phyloP scores from a whole-genome alignment of 2,329 filamentous ascomycete genomes.

The Huntiella abstrusa region DNA sequence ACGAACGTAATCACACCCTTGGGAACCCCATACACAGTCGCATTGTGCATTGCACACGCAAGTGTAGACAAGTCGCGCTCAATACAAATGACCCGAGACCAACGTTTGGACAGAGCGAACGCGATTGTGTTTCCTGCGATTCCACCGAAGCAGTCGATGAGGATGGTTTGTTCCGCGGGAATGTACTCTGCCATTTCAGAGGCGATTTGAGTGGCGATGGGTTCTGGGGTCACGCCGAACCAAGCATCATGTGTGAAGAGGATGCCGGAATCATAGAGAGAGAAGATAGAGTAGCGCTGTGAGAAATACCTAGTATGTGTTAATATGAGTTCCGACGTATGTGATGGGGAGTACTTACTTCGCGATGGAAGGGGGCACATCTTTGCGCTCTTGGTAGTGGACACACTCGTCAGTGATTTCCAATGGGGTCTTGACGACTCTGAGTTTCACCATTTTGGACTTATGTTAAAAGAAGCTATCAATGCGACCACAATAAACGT shows the following conservation, averaged over 20 bases:
- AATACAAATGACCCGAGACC: slow-evolving; percentile 71
- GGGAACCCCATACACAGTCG: slow-evolving; percentile 61
- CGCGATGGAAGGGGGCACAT: slow-evolving; percentile 59
- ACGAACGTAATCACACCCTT: slow-evolving; percentile 64
- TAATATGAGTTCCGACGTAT: neutral
- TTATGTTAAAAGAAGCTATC: too few species aligned
- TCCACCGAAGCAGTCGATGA: slow-evolving; percentile 82
- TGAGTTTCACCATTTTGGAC: too few species aligned
- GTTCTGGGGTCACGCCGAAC: slow-evolving; percentile 93
- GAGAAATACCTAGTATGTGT: slow-evolving; percentile 55
- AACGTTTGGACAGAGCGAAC: slow-evolving; percentile 66
- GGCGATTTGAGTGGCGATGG: slow-evolving; percentile 66
- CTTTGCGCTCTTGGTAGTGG: slow-evolving; percentile 50
- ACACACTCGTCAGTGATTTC: slow-evolving; percentile 45
- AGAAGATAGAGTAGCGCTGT: slow-evolving; percentile 76
- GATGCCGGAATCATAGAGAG: slow-evolving; percentile 69
- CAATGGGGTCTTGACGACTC: slow-evolving; percentile 15
- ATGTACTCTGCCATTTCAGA: slow-evolving; percentile 40
- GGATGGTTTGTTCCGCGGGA: slow-evolving; percentile 36
- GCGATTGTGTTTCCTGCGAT: slow-evolving; percentile 88
- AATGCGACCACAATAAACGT: too few species aligned
- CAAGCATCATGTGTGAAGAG: slow-evolving; percentile 85
- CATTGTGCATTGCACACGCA: slow-evolving; percentile 83
- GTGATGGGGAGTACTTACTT: neutral
- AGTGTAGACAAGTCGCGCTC: slow-evolving; percentile 68